Conservation (phyloP, 306 rosid genomes). For the Trifolium repens region DNA sequence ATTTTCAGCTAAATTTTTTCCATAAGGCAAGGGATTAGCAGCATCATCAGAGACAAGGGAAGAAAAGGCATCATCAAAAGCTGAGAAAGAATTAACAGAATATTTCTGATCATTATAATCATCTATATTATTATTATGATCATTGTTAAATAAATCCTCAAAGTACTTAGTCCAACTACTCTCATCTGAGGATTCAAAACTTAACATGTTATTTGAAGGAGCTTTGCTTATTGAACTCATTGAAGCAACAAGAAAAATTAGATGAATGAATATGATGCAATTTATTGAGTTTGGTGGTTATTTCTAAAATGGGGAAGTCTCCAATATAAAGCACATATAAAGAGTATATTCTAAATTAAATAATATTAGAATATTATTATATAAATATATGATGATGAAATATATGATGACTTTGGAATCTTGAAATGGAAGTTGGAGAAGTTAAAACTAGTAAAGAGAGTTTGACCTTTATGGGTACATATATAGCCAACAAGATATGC, state of each 20-base stretch:
- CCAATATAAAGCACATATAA: slow-evolving; percentile 24
- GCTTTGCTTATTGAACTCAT: slow-evolving; percentile 47
- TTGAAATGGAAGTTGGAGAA: slow-evolving; percentile 41
- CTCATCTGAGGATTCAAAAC: slow-evolving; percentile 59
- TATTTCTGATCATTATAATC: background rate
- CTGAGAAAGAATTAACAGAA: slow-evolving; percentile 39
- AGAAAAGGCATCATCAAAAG: slow-evolving; percentile 29
- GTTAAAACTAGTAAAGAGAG: slow-evolving; percentile 41
- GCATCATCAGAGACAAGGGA: slow-evolving; percentile 54
- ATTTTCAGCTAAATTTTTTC: too few relatives aligned
- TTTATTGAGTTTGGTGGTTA: slow-evolving; percentile 44
- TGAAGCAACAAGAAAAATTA: background rate
- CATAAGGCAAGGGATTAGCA: too few relatives aligned
- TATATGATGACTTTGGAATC: slow-evolving; percentile 45
- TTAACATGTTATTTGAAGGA: slow-evolving; percentile 33
- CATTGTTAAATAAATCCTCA: slow-evolving; percentile 59
- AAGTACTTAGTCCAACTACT: slow-evolving; percentile 89
- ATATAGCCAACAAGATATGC: slow-evolving; percentile 51
- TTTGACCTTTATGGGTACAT: slow-evolving; percentile 57
- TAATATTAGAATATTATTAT: background rate
- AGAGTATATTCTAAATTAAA: slow-evolving; percentile 11
- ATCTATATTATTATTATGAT: background rate
- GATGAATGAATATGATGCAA: background rate
- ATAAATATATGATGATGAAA: slow-evolving; percentile 23
- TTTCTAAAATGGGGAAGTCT: slow-evolving; percentile 37